phyloP scores from a whole-genome alignment of 352 stramenopile genomes.

The Thraustochytrium striatum region DNA sequence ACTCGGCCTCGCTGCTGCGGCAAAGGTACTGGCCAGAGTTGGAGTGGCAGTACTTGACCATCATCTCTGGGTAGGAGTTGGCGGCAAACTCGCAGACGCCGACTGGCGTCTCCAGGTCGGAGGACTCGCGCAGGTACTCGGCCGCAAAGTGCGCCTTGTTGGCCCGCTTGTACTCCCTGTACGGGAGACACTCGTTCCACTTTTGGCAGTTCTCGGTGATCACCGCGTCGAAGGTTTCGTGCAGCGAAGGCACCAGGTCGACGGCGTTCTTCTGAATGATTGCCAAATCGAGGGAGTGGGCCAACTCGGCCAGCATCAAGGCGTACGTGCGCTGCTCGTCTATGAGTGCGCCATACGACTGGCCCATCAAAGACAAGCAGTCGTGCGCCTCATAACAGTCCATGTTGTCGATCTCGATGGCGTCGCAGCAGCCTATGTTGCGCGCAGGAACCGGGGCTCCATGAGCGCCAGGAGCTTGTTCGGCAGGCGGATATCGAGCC shows the following conservation, averaged over 20 bases:
- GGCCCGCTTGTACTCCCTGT: too few species aligned
- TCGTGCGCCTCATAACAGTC: slow-evolving; percentile 14
- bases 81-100: background rate
- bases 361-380: too few species aligned
- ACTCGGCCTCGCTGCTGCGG: background rate
- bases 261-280: slow-evolving; percentile 28
- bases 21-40: background rate
- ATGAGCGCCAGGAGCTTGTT: slow-evolving; percentile 10
- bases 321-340: slow-evolving; percentile 33
- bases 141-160: too few species aligned
- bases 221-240: slow-evolving; percentile 3
- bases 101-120: too few species aligned
- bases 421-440: background rate
- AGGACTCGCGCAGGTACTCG: background rate
- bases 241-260: background rate
- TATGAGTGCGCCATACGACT: background rate
- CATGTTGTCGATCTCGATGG: slow-evolving; percentile 31
- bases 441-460: background rate
- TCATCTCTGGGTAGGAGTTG: background rate
- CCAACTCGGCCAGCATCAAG: background rate
- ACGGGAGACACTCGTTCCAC: slow-evolving; percentile 21
- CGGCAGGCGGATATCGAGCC: slow-evolving; percentile 2
- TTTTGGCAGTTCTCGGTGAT: slow-evolving; percentile 33
- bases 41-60: background rate
- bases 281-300: background rate